Percentiles rank a stretch among this genome's conserved stretches.
phyloP scores from a whole-genome alignment of 2,329 filamentous ascomycete genomes.

The Colletotrichum viniferum region DNA sequence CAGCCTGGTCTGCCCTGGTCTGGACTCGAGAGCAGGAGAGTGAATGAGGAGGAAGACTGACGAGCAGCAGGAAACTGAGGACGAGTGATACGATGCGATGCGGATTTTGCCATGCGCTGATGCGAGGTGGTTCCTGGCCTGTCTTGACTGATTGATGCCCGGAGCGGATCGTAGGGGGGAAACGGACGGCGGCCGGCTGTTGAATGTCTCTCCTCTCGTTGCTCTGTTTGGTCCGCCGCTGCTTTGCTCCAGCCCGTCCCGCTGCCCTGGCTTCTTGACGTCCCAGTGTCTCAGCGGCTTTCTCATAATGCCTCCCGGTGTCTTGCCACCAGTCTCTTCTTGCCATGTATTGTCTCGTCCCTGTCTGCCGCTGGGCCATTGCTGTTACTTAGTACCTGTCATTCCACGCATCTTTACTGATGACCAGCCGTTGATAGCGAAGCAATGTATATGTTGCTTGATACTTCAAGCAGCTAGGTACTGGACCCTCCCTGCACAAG shows the following conservation, averaged over 20 bases:
- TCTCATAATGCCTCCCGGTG: not conserved
- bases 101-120: not conserved
- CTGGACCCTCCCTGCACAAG: not conserved
- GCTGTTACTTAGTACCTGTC: not conserved
- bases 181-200: not conserved
- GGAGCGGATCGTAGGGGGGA: not conserved
- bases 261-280: not conserved
- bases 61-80: not conserved
- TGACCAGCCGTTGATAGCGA: not conserved
- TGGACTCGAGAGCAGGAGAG: not conserved
- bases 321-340: not conserved
- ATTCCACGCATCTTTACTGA: not conserved
- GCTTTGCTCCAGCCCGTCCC: not conserved
- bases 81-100: not conserved
- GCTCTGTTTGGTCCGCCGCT: not conserved
- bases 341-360: not conserved
- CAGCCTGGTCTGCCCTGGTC: not conserved
- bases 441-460: not conserved
- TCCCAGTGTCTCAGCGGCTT: not conserved
- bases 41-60: not conserved
- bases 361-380: not conserved
- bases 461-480: not conserved
- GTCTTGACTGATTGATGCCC: not conserved
- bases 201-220: not conserved
- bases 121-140: constrained; percentile 13